Conservation (phyloP, 768 basidiomycete species). For the Lactifluus hygrophoroides region DNA sequence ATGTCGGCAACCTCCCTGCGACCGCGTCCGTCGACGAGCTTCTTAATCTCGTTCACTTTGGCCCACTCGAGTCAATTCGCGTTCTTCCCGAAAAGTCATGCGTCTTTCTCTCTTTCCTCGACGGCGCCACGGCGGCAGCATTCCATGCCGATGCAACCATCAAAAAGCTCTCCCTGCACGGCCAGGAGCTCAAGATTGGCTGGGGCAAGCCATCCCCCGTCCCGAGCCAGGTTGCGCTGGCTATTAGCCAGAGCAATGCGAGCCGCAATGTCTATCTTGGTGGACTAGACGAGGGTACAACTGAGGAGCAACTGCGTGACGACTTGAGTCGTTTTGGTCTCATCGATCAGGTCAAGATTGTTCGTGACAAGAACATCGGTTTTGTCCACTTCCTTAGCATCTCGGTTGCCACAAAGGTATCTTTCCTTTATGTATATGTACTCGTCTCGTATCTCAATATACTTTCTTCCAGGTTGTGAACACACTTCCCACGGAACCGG, state of each 20-base stretch:
- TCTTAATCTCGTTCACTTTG: slow-evolving; percentile 95
- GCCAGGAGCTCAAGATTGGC: slow-evolving; percentile 95
- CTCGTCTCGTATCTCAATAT: not conserved
- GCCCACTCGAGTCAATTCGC: slow-evolving; percentile 89
- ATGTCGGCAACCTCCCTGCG: slow-evolving; percentile 91
- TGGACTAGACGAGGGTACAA: slow-evolving; percentile 80
- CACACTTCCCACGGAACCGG: slow-evolving; percentile 82
- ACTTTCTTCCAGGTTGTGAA: slow-evolving; percentile 65
- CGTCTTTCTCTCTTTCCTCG: slow-evolving; percentile 97
- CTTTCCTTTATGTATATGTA: not conserved
- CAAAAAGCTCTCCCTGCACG: slow-evolving; percentile 88
- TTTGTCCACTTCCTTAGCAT: slow-evolving; percentile 99
- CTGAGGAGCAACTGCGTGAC: slow-evolving; percentile 87
- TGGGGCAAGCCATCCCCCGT: slow-evolving; percentile 96
- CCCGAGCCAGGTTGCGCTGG: slow-evolving; percentile 74
- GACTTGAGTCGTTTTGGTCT: slow-evolving; percentile 89
- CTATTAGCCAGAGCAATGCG: slow-evolving; percentile 88
- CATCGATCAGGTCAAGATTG: slow-evolving; percentile 99
- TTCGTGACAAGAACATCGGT: slow-evolving; percentile 97
- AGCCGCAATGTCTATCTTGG: slow-evolving; percentile 96
- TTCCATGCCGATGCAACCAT: slow-evolving; percentile 97
- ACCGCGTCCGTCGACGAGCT: slow-evolving; percentile 97
- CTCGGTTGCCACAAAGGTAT: slow-evolving; percentile 82
- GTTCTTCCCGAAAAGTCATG: slow-evolving; percentile 96
- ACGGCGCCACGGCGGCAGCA: slow-evolving; percentile 84